Evolutionary conservation across 2,329 filamentous ascomycete genomes (phyloP), one percentile per base, ranked within the genome.

Genomic region (Epichloe sp.): DNA sequence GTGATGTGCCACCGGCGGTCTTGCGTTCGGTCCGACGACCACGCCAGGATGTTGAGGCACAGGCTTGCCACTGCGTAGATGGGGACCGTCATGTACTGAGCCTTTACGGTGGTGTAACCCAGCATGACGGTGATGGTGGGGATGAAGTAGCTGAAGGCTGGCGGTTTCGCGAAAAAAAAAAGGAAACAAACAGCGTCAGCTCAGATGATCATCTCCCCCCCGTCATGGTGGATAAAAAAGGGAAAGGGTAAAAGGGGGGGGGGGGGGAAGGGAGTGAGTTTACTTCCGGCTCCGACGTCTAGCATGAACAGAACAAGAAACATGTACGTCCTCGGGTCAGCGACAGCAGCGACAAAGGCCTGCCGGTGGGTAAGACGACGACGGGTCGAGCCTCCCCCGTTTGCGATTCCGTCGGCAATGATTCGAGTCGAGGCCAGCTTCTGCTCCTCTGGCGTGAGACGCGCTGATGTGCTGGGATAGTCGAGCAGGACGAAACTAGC

Each of bases 401-500:
- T 65, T 14, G 63, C 62, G 31, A 71, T 64, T 8, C 51, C 45
- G n/a, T 50, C 47, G 43, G 49, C 43, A 19, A 50, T 44, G 37
- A 53, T 53, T 26, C 51, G 47, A n/a, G 48, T 40, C 26, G 42
- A 34, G 43, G 51, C 48, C 44, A 53, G 37, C 15, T 14, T 45
- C 23, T 44, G 51, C 48, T 53, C 52, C 44, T 79, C 78, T 11
- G 72, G 67, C 0, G 70, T 71, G 2, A 86, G 71, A 77, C 80
- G 84, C 34, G 69, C 66, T 0, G 82, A 81, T 0, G 79, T 82
- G 43, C 73, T 77, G 0, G 83, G 82, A 0, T 80, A 75, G 62
- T 86, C 82, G 2, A 82, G 83, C n/a, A 86, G 64, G 0, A 80
- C 80, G 57, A 82, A 57, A 62, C 81, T 83, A 3, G 73, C 64